Base-by-base conservation (phyloP, 2,329 filamentous ascomycete species). In the Mollisiaceae sp. region DNA sequence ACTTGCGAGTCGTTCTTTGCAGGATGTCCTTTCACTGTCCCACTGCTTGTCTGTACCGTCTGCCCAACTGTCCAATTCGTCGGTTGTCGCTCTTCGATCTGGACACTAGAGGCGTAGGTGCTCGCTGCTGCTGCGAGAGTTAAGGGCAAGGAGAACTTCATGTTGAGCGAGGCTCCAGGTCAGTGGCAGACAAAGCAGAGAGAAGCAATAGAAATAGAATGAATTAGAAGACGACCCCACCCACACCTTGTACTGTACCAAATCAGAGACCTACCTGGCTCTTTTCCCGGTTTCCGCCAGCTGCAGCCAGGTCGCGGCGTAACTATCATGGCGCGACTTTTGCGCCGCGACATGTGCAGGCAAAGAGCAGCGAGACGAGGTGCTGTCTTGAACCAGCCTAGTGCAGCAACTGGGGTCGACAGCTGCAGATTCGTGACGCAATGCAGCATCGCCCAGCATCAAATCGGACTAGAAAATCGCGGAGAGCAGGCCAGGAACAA, bases 11-110 rank as follows among this genome's bases (percentile, higher is more conserved):
- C 54, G 35, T 64, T 67, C 3, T 57, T 64, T 11, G 68, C 72
- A 52, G 72, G 67, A 57, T 72, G 72, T 36, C 74, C 74, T 59
- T 59, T 64, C 4, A 75, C 72, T 18, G 69, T 66, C 4, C 74
- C 74, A 52, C 72, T 74, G 38, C 54, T 68, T 2, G 74, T 75
- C n/a, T 70, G 43, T 5, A 75, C 73, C 8, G 65, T 68, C 58
- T 75, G 72, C 6, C 74, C 74, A 1, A 75, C 43, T 1, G 70
- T 73, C 71, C 71, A 74, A 56, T 67, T 67, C 8, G 62, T 36
- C 5, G 64, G 59, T 55, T 64, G 59, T 20, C 67, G 60, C 61
- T 55, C 35, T 20, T 62, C 20, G 50, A 50, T 39, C 8, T 35
- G 45, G 36, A 57, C 22, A 20, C 8, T 45, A 18, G 45, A 24